phyloP scores from a whole-genome alignment of 495 filamentous ascomycete genomes.

The Aspergillus funiculosus region DNA sequence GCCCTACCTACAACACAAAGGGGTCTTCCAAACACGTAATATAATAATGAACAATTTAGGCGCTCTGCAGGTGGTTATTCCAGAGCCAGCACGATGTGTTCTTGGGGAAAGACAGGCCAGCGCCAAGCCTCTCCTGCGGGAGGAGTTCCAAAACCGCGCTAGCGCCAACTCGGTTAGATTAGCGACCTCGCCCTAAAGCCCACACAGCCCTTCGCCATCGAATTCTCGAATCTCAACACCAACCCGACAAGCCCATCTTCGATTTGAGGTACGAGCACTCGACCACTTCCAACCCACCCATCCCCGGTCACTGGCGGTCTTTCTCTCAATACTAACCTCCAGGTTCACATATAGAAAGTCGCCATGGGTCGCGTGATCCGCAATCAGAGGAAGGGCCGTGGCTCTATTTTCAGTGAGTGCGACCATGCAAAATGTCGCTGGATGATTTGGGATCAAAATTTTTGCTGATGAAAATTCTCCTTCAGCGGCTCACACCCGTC shows the following conservation, averaged over 20 bases:
- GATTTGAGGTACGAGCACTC: constrained; percentile 42
- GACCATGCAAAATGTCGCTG: constrained; percentile 27
- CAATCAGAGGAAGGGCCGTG: constrained; percentile 97
- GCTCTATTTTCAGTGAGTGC: constrained; percentile 92
- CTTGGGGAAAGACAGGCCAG: background rate
- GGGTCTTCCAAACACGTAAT: too few species aligned
- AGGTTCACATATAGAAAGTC: constrained; percentile 41
- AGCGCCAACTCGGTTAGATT: constrained; percentile 41
- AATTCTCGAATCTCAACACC: constrained; percentile 46
- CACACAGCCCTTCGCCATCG: constrained; percentile 43
- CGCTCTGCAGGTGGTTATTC: background rate
- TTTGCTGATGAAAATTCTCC: constrained; percentile 41
- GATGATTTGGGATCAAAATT: constrained; percentile 14
- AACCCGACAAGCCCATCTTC: constrained; percentile 48
- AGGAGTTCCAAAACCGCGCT: constrained; percentile 23
- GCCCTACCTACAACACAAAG: too few species aligned
- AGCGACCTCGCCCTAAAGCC: constrained; percentile 47
- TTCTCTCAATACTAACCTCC: constrained; percentile 38
- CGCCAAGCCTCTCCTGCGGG: constrained; percentile 14
- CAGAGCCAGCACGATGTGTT: background rate
- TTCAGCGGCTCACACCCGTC: constrained; percentile 75
- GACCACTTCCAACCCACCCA: constrained; percentile 29
- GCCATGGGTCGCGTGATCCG: constrained; percentile 81
- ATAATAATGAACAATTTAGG: background rate
- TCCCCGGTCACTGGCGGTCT: constrained; percentile 27